Evolutionary conservation across 208 protist genomes (phyloP).

Genomic region (Histomonas meleagridis): DNA sequence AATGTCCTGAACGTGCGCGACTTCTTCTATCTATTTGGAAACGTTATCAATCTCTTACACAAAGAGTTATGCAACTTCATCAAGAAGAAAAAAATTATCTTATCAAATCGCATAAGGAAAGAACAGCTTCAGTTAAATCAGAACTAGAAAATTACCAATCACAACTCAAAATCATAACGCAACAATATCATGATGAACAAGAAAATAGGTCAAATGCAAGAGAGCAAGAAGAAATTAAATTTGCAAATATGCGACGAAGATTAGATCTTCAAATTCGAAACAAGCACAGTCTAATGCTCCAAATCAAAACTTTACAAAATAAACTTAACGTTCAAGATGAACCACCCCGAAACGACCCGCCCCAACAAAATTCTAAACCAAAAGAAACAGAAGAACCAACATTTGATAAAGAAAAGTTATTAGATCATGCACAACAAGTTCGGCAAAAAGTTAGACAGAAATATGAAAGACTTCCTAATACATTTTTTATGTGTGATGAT

Average conservation of each 20-base stretch:
- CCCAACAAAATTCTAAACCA: background rate
- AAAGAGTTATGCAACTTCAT: background rate
- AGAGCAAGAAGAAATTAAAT: conserved; percentile 32
- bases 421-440: background rate
- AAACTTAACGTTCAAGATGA: background rate
- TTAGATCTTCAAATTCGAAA: conserved; percentile 17
- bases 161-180: background rate
- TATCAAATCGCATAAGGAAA: background rate
- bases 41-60: background rate
- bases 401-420: background rate
- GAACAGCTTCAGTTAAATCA: background rate
- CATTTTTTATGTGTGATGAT: background rate
- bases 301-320: background rate
- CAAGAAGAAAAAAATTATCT: conserved; percentile 31
- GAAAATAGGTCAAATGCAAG: background rate
- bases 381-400: background rate
- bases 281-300: background rate
- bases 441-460: background rate
- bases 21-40: background rate
- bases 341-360: background rate
- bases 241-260: conserved; percentile 24
- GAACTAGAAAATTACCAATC: background rate
- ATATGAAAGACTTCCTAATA: background rate
- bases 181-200: conserved; percentile 28
- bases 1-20: background rate